Evolutionary conservation across 805 yeast genomes (phyloP), one percentile per base, ranked within the genome.

Genomic region (Kodamaea lidongshanica): DNA sequence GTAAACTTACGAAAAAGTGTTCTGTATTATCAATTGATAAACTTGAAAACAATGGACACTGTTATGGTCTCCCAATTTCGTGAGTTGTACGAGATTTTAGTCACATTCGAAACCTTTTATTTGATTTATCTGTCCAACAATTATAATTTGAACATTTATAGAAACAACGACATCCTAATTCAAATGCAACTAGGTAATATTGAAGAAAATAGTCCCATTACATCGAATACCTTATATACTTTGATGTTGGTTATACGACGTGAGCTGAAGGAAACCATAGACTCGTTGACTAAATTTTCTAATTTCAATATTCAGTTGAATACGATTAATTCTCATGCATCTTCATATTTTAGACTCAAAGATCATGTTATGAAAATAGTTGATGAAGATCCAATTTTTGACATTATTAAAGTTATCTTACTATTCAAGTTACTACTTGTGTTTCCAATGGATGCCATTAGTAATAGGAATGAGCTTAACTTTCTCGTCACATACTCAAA

Each of bases 21-120:
- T 14, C 45, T 58, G 7, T 55, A 43, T 32, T 57, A 43, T 35
- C 61, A 56, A 32, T 36, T 58, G 17, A 52, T 59, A 12, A 46
- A 53, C 32, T 30, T 51, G 17, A 52, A 48, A 12, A 37, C 48
- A 18, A 42, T 45, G 15, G 46, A 48, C 20, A 45, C 39, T 15
- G 35, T 40, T 12, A 34, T 39, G 2, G 37, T 42, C 3, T 40
- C 39, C 16, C 56, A 55, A 32, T 29, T 57, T 21, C 45, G 44
- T 30, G 65, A 59, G 34, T 45, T 59, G 23, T 58, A 45, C 36
- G 62, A 56, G 34, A 41, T 37, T 22, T 41, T 59, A 23, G 55
- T 45, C 31, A 37, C 50, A 3, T 37, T 41, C 23, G 65, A 59
- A 40, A 40, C 62, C 18, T 44, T 35, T 19, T 40, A 38, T 20